Evolutionary conservation across 1,284 basidiomycete genomes (phyloP).

Genomic region (Schizophyllum amplum): DNA sequence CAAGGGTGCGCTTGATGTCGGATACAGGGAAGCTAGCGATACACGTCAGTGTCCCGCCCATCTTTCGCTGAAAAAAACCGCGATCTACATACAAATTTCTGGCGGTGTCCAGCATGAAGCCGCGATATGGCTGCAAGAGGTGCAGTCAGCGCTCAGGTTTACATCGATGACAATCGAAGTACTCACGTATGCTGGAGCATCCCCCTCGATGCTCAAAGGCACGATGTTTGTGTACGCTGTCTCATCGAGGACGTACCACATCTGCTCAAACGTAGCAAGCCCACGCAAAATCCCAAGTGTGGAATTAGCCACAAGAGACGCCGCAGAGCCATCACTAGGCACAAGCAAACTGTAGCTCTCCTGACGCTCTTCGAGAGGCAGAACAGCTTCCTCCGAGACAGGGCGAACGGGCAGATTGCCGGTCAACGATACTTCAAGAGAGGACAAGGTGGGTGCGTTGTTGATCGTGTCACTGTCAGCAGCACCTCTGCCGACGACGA

Average conservation of each 20-base stretch:
- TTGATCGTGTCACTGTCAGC: neutral
- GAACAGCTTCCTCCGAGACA: conserved; percentile 49
- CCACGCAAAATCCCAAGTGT: conserved; percentile 76
- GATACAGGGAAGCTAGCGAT: conserved; percentile 49
- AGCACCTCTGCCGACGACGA: neutral
- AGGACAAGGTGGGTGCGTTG: neutral
- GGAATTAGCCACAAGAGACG: conserved; percentile 59
- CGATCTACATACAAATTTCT: conserved; percentile 39
- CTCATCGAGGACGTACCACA: conserved; percentile 54
- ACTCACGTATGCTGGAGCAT: conserved; percentile 59
- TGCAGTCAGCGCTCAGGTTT: conserved; percentile 3
- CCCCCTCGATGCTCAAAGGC: conserved; percentile 45
- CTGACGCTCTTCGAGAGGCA: conserved; percentile 42
- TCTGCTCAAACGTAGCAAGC: conserved; percentile 74
- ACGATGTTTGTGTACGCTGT: conserved; percentile 50
- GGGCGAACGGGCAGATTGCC: neutral
- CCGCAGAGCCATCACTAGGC: conserved; percentile 49
- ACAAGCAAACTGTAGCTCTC: conserved; percentile 65
- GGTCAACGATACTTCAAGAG: neutral
- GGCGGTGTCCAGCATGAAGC: conserved; percentile 73
- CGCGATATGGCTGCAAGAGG: conserved; percentile 56
- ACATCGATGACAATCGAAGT: neutral
- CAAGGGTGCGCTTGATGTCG: conserved; percentile 70
- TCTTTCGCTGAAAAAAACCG: too few relatives aligned
- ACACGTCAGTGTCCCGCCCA: conserved; percentile 3